phyloP scores from a whole-genome alignment of 495 filamentous ascomycete species.

The Trichoderma asperelloides region DNA sequence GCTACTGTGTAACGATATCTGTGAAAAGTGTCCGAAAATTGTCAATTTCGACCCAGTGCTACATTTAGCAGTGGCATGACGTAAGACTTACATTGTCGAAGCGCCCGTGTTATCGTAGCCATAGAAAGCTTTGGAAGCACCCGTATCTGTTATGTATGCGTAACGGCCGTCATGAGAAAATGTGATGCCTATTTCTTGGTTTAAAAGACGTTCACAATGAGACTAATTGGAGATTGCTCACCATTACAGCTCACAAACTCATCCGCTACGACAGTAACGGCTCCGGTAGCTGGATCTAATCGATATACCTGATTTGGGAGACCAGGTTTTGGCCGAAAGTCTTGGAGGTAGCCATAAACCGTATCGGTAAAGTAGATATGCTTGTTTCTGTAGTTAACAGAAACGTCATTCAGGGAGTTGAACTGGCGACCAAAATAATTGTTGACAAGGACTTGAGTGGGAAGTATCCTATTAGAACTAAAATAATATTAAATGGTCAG shows the following conservation, averaged over 20 bases:
- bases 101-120: slow-evolving; percentile 26
- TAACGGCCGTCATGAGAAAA: slow-evolving; percentile 45
- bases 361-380: slow-evolving; percentile 59
- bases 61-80: not conserved
- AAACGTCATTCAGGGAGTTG: slow-evolving; percentile 52
- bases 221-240: slow-evolving; percentile 10
- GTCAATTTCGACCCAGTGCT: not conserved
- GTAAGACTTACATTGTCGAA: slow-evolving; percentile 28
- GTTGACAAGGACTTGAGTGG: slow-evolving; percentile 27
- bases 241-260: slow-evolving; percentile 48
- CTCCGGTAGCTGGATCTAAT: slow-evolving; percentile 36
- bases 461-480: not conserved
- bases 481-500: not conserved
- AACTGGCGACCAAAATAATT: slow-evolving; percentile 52
- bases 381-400: slow-evolving; percentile 41
- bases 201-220: not conserved
- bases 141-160: slow-evolving; percentile 51
- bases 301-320: slow-evolving; percentile 51
- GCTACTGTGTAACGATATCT: slow-evolving; percentile 32
- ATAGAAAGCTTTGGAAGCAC: slow-evolving; percentile 32
- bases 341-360: slow-evolving; percentile 49
- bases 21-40: not conserved
- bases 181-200: slow-evolving; percentile 31
- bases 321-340: slow-evolving; percentile 42
- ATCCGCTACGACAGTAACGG: slow-evolving; percentile 45